Conservation (phyloP, 1,284 basidiomycete species). For the Ceratobasidium sp. region DNA sequence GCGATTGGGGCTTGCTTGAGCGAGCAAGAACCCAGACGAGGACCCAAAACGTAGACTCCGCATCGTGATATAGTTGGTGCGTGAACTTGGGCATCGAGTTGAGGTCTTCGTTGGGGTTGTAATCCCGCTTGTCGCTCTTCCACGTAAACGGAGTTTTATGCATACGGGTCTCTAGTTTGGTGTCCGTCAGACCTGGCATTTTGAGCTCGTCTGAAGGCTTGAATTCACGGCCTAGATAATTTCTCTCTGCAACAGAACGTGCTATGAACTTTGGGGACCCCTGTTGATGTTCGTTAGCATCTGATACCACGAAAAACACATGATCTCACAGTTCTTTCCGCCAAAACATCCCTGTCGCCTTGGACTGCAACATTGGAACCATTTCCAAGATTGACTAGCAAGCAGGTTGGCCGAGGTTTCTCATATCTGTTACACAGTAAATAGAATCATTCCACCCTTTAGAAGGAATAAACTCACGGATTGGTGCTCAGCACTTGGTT, state of each 20-base stretch:
- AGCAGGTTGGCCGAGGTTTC: not conserved
- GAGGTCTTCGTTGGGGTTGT: too few species aligned
- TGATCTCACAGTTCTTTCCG: slow-evolving; percentile 4
- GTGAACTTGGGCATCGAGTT: not conserved
- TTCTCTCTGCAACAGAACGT: not conserved
- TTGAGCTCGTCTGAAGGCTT: not conserved
- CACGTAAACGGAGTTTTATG: not conserved
- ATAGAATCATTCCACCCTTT: not conserved
- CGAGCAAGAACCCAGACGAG: slow-evolving; percentile 19
- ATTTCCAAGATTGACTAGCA: slow-evolving; percentile 6
- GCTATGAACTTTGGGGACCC: slow-evolving; percentile 19
- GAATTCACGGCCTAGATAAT: not conserved
- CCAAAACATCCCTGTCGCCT: not conserved
- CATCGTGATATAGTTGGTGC: slow-evolving; percentile 25
- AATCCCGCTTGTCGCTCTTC: not conserved
- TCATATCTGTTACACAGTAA: not conserved
- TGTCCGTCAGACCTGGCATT: not conserved
- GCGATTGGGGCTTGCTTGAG: not conserved
- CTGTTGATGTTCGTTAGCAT: not conserved
- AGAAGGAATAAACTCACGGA: not conserved
- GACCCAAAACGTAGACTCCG: slow-evolving; percentile 27
- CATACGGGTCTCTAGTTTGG: too few species aligned
- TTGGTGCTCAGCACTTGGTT: slow-evolving; percentile 11
- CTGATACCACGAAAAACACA: not conserved
- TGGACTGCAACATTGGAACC: not conserved